These are phyloP conservation scores for Margaritispora aquatica DNA, from an alignment of 495 filamentous ascomycete genomes.

Conservation along the genomic window DNA sequence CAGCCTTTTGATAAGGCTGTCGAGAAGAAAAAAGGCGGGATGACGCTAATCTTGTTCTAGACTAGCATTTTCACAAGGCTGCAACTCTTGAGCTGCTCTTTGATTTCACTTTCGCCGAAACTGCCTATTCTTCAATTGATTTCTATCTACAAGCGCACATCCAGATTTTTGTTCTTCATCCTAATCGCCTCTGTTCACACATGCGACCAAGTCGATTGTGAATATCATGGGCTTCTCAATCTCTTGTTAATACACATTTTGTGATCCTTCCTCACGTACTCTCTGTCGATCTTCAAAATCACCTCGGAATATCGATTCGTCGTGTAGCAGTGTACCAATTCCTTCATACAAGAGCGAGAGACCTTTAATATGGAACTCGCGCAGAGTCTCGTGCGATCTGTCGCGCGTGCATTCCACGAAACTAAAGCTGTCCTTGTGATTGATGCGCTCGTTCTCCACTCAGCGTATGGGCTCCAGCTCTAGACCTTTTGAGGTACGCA, in stretches of 20 bases:
- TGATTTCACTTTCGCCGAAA: too few species aligned
- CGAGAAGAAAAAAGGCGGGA: not conserved
- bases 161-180: not conserved
- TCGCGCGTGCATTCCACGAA: conserved; percentile 88
- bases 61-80: too few species aligned
- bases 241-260: not conserved
- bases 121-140: not conserved
- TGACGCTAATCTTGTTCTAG: not conserved
- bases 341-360: not conserved
- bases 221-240: conserved; percentile 18
- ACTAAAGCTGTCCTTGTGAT: conserved; percentile 83
- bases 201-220: conserved; percentile 15
- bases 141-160: not conserved
- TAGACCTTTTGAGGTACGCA: conserved; percentile 2
- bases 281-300: not conserved
- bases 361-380: conserved; percentile 67
- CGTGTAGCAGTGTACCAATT: not conserved
- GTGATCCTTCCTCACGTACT: not conserved
- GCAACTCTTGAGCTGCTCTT: too few species aligned
- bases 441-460: conserved; percentile 89
- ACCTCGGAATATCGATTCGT: not conserved
- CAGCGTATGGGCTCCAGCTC: conserved; percentile 51
- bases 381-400: conserved; percentile 79
- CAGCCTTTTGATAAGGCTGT: not conserved
- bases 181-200: conserved; percentile 7